Conservation (phyloP, 2,329 filamentous ascomycete species). For the Fusarium sp. region DNA sequence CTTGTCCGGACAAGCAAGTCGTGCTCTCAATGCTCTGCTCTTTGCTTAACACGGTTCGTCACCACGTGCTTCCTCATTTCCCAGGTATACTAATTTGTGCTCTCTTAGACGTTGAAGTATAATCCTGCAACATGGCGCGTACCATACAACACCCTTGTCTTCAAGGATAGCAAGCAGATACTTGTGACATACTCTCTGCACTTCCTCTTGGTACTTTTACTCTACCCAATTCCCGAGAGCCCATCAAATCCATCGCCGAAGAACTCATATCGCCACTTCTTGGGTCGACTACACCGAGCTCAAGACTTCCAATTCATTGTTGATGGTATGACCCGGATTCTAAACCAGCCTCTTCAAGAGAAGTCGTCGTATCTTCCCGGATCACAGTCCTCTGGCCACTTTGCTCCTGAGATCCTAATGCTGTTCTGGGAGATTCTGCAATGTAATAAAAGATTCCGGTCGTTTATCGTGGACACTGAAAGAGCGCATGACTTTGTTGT, state of each 20-base stretch:
- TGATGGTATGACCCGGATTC: conserved; percentile 90
- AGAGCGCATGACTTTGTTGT: conserved; percentile 93
- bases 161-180: conserved; percentile 90
- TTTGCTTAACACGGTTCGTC: conserved; percentile 86
- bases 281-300: conserved; percentile 88
- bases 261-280: conserved; percentile 94
- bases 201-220: conserved; percentile 83
- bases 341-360: conserved; percentile 92
- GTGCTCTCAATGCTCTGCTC: conserved; percentile 93
- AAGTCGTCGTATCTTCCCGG: conserved; percentile 91
- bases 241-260: conserved; percentile 75
- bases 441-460: conserved; percentile 96
- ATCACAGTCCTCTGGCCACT: conserved; percentile 82
- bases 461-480: conserved; percentile 97
- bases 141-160: conserved; percentile 92
- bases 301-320: conserved; percentile 98
- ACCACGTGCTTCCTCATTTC: too few species aligned
- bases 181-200: conserved; percentile 94
- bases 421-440: conserved; percentile 97
- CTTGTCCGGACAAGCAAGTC: conserved; percentile 89
- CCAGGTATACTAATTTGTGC: conserved; percentile 25
- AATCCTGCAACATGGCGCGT: conserved; percentile 95
- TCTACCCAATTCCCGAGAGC: conserved; percentile 89
- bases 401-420: conserved; percentile 96
- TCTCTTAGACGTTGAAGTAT: conserved; percentile 86